Conservation (phyloP, 805 yeast genomes). For the Yarrowia porcina region DNA sequence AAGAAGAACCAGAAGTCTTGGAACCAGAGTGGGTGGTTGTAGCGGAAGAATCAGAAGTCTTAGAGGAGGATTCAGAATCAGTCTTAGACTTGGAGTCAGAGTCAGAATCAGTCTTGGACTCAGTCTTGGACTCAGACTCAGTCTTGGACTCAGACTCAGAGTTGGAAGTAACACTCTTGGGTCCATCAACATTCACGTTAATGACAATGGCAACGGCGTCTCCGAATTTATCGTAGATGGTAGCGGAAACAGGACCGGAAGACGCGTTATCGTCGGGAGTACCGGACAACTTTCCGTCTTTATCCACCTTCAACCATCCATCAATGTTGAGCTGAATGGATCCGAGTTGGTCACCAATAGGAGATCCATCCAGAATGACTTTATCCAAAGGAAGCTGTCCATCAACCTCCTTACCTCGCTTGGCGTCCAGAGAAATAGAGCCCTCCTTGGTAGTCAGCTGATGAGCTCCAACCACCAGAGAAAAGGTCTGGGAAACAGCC, state of each 20-base stretch:
- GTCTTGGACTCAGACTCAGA: background rate
- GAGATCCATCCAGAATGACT: slow-evolving; percentile 60
- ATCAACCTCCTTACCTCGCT: slow-evolving; percentile 54
- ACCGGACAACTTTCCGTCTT: slow-evolving; percentile 68
- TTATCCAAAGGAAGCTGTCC: slow-evolving; percentile 59
- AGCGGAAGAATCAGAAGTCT: slow-evolving; percentile 40
- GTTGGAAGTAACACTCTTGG: background rate
- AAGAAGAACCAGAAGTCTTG: background rate
- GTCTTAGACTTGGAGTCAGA: background rate
- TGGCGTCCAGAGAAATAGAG: slow-evolving; percentile 62
- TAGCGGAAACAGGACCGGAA: slow-evolving; percentile 33
- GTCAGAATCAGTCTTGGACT: background rate
- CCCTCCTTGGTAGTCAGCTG: slow-evolving; percentile 65
- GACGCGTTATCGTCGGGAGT: slow-evolving; percentile 51
- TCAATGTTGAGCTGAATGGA: slow-evolving; percentile 41
- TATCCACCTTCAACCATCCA: slow-evolving; percentile 65
- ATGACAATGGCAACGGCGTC: slow-evolving; percentile 38
- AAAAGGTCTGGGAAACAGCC: slow-evolving; percentile 66
- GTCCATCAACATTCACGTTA: slow-evolving; percentile 30
- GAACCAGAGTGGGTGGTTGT: background rate
- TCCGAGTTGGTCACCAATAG: slow-evolving; percentile 5
- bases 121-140: background rate
- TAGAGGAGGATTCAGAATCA: slow-evolving; percentile 14
- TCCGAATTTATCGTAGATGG: slow-evolving; percentile 41
- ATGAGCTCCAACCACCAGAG: slow-evolving; percentile 83